Evolutionary conservation across 2,329 filamentous ascomycete genomes (phyloP).

Genomic region (Cytospora piceae): DNA sequence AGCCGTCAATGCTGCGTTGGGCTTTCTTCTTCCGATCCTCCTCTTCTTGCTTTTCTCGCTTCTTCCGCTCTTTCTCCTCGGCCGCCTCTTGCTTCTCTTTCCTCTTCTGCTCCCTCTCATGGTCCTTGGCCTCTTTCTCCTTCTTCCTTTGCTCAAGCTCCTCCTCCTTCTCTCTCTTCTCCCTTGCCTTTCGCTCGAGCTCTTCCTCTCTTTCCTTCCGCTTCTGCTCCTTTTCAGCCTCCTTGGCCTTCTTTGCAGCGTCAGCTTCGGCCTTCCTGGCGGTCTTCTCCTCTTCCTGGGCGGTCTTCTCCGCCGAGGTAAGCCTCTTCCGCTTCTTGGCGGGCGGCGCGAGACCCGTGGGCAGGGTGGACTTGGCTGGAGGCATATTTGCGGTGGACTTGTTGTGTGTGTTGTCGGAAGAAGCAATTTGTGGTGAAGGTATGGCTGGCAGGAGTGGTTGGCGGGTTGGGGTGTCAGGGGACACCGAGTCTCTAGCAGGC

Average conservation of each 20-base stretch:
- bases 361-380: conserved; percentile 27
- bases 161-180: conserved; percentile 42
- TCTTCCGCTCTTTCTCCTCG: conserved; percentile 52
- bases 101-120: conserved; percentile 45
- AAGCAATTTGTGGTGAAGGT: conserved; percentile 23
- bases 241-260: conserved; percentile 36
- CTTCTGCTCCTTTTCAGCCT: conserved; percentile 39
- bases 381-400: not conserved
- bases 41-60: conserved; percentile 48
- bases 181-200: conserved; percentile 32
- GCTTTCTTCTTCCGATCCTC: conserved; percentile 54
- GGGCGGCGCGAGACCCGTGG: conserved; percentile 37
- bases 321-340: conserved; percentile 52
- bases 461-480: conserved; percentile 38
- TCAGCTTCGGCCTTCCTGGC: conserved; percentile 42
- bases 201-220: conserved; percentile 44
- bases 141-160: conserved; percentile 42
- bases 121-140: conserved; percentile 38
- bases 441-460: conserved; percentile 34
- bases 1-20: conserved; percentile 51
- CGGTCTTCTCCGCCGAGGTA: conserved; percentile 45
- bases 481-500: conserved; percentile 43
- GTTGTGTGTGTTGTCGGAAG: conserved; percentile 2
- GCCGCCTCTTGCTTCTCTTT: conserved; percentile 50
- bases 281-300: conserved; percentile 42